Conservation (phyloP, 2,329 filamentous ascomycete species). For the Apiospora aurea region DNA sequence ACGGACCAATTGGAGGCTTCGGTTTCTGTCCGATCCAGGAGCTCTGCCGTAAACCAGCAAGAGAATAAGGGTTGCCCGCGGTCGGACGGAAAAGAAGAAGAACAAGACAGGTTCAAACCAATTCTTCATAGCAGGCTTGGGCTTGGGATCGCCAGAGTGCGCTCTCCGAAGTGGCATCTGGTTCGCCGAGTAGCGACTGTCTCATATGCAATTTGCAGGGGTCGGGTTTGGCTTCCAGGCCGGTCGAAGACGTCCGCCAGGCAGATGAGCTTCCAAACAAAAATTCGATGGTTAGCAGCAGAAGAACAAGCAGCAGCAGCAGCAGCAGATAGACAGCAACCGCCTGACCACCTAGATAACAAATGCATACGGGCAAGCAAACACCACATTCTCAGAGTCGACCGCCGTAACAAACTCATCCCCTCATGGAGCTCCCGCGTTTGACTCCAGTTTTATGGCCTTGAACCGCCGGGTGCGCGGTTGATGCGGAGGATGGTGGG, state of each 20-base stretch:
- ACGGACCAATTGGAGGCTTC: constrained; percentile 16
- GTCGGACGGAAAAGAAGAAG: constrained; percentile 11
- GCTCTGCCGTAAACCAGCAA: neutral
- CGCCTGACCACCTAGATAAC: neutral
- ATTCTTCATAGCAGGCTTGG: neutral
- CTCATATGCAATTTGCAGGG: constrained; percentile 20
- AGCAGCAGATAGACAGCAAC: neutral
- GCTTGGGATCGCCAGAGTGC: constrained; percentile 12
- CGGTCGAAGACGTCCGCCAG: neutral
- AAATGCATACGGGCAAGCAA: neutral
- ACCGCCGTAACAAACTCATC: neutral
- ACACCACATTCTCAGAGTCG: neutral
- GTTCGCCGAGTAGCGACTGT: constrained; percentile 14
- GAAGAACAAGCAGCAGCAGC: neutral
- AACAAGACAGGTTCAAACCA: neutral
- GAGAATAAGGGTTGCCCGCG: neutral
- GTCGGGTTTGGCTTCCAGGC: constrained; percentile 17
- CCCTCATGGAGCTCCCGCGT: constrained; percentile 9
- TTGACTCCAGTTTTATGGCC: constrained; percentile 23
- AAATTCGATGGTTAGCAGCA: neutral
- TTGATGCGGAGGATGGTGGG: constrained; percentile 23
- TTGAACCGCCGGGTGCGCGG: constrained; percentile 18
- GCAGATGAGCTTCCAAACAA: too few relatives aligned
- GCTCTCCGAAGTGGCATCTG: neutral
- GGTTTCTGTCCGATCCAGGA: constrained; percentile 6